Conservation (phyloP, 2,329 filamentous ascomycete species). For the Teratosphaeria viscida region DNA sequence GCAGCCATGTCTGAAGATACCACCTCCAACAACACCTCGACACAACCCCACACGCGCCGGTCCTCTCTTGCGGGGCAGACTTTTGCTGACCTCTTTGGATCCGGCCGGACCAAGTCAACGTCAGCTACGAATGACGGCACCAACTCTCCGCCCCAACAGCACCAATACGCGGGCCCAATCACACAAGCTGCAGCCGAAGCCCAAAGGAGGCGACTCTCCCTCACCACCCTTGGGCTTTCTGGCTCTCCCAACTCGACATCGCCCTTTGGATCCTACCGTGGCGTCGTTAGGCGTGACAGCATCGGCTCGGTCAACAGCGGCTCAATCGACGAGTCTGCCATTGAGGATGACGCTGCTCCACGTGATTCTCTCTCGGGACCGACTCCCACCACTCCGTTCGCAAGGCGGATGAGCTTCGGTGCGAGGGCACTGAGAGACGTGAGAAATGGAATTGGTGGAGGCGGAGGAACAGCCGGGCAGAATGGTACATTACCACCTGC, state of each 20-base stretch:
- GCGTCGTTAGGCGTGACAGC: conserved; percentile 31
- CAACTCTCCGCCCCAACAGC: conserved; percentile 15
- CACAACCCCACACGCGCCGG: conserved; percentile 27
- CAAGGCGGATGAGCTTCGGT: conserved; percentile 81
- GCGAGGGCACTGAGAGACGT: conserved; percentile 66
- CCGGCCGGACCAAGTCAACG: conserved; percentile 19
- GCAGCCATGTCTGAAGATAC: conserved; percentile 27
- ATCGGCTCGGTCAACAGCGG: conserved; percentile 32
- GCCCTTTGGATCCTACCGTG: conserved; percentile 33
- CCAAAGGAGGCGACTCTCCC: conserved; percentile 38
- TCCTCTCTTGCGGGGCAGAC: conserved; percentile 39
- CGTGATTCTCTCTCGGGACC: conserved; percentile 25
- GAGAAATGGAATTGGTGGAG: conserved; percentile 35
- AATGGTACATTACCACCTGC: conserved; percentile 25
- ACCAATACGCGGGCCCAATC: conserved; percentile 34
- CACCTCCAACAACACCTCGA: conserved; percentile 21
- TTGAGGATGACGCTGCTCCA: conserved; percentile 38
- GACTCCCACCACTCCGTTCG: conserved; percentile 61
- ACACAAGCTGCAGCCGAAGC: conserved; percentile 39
- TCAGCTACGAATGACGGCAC: conserved; percentile 10
- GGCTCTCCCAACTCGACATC: conserved; percentile 34
- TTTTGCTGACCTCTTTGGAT: conserved; percentile 39
- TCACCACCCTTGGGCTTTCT: conserved; percentile 40
- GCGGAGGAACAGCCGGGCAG: conserved; percentile 19
- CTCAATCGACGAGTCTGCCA: conserved; percentile 39